Percentiles rank a stretch among this genome's conserved stretches.
phyloP scores from a whole-genome alignment of 768 basidiomycete species.

The Amanita jacksonii region DNA sequence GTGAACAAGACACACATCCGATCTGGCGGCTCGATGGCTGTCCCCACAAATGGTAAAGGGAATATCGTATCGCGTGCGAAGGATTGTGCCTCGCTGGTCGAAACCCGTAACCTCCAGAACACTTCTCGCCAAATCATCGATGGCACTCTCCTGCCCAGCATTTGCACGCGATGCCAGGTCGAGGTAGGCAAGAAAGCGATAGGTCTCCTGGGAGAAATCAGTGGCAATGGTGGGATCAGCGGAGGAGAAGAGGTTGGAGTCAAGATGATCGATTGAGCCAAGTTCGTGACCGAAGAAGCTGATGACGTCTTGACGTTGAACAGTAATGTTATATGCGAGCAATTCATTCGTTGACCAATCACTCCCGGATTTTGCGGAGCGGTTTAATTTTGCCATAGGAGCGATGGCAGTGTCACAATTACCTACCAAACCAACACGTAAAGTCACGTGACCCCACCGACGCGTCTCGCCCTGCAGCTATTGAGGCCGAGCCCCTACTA shows the following conservation, averaged over 20 bases:
- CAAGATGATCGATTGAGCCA: slow-evolving; percentile 4
- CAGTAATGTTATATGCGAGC: slow-evolving; percentile 16
- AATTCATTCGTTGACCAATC: slow-evolving; percentile 20
- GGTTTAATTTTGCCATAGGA: slow-evolving; percentile 15
- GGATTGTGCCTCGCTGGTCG: slow-evolving; percentile 6
- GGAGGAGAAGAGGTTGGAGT: slow-evolving; percentile 5
- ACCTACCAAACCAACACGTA: too few relatives aligned
- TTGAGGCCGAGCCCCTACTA: too few relatives aligned
- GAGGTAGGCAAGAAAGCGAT: slow-evolving; percentile 5
- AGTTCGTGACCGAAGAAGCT: slow-evolving; percentile 8
- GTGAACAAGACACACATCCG: slow-evolving; percentile 18
- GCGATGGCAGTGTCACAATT: too few relatives aligned
- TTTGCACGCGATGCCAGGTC: slow-evolving; percentile 5
- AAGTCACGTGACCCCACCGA: too few relatives aligned
- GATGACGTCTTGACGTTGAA: slow-evolving; percentile 5
- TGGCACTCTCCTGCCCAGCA: slow-evolving; percentile 4
- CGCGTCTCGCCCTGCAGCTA: neutral
- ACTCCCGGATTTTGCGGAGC: slow-evolving; percentile 17
- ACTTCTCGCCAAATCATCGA: slow-evolving; percentile 8
- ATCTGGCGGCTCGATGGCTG: slow-evolving; percentile 10
- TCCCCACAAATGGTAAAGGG: slow-evolving; percentile 12
- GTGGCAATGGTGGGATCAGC: neutral
- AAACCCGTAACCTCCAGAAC: slow-evolving; percentile 7
- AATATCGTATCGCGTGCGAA: slow-evolving; percentile 8
- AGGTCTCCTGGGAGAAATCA: slow-evolving; percentile 1